Conservation (phyloP, 2,329 filamentous ascomycete species). For the Botrytis galanthina region DNA sequence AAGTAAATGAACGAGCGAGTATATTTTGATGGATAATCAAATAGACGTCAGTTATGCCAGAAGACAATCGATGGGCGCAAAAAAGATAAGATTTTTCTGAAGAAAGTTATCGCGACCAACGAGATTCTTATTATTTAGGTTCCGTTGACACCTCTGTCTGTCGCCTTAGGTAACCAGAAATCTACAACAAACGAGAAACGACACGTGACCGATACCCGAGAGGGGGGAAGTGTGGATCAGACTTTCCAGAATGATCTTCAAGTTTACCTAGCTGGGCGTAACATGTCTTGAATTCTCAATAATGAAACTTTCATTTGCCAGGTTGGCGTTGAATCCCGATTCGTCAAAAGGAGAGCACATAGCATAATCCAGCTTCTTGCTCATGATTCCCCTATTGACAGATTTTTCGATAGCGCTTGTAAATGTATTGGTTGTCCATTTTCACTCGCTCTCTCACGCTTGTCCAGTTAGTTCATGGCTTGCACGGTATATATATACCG, state of each 20-base stretch:
- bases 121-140: constrained; percentile 16
- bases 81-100: constrained; percentile 4
- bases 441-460: not conserved
- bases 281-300: not conserved
- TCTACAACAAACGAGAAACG: not conserved
- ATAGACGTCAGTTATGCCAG: not conserved
- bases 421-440: not conserved
- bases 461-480: not conserved
- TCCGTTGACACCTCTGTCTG: constrained; percentile 5
- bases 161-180: constrained; percentile 21
- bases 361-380: not conserved
- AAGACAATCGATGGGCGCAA: not conserved
- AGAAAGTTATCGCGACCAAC: constrained; percentile 18
- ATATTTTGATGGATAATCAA: not conserved
- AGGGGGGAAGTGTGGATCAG: not conserved
- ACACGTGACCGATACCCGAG: not conserved
- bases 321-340: not conserved
- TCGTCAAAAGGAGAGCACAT: not conserved
- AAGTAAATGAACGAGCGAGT: not conserved
- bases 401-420: not conserved
- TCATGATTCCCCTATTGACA: not conserved
- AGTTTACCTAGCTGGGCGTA: not conserved
- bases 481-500: not conserved
- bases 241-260: not conserved
- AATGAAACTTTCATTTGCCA: not conserved